Evolutionary conservation across 495 filamentous ascomycete genomes (phyloP).

Genomic region (Annulohypoxylon nitens): DNA sequence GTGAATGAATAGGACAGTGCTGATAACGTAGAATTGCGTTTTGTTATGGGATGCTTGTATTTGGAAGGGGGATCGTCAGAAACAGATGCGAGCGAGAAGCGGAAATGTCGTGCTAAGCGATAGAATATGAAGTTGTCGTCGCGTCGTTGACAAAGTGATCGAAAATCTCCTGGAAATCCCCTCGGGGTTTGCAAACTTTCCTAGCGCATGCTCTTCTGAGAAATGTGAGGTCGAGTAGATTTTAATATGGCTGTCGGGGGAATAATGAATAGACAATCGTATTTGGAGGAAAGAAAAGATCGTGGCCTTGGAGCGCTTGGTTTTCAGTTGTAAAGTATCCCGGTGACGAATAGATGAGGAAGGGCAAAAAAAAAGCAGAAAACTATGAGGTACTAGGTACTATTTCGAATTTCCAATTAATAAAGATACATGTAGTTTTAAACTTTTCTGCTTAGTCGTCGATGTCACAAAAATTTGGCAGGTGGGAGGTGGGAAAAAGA

Average conservation of each 20-base stretch:
- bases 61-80: not conserved
- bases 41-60: not conserved
- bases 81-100: not conserved
- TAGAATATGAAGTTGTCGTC: not conserved
- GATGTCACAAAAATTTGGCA: not conserved
- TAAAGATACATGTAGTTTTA: not conserved
- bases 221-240: not conserved
- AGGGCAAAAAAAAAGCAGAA: not conserved
- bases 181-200: constrained; percentile 21
- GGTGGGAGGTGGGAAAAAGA: constrained; percentile 19
- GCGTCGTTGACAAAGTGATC: not conserved
- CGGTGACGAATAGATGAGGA: not conserved
- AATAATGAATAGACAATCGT: not conserved
- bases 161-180: constrained; percentile 24
- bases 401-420: not conserved
- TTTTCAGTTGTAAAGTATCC: not conserved
- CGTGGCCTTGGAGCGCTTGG: constrained; percentile 4
- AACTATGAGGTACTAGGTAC: too few relatives aligned
- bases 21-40: not conserved
- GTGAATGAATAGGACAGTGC: not conserved
- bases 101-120: constrained; percentile 7
- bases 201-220: constrained; percentile 43
- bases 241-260: not conserved
- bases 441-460: not conserved
- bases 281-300: not conserved